A percentile compares a stretch with the other conserved stretches of the same genome.
phyloP scores from a whole-genome alignment of 768 basidiomycete genomes.

The Psilocybe sp. region DNA sequence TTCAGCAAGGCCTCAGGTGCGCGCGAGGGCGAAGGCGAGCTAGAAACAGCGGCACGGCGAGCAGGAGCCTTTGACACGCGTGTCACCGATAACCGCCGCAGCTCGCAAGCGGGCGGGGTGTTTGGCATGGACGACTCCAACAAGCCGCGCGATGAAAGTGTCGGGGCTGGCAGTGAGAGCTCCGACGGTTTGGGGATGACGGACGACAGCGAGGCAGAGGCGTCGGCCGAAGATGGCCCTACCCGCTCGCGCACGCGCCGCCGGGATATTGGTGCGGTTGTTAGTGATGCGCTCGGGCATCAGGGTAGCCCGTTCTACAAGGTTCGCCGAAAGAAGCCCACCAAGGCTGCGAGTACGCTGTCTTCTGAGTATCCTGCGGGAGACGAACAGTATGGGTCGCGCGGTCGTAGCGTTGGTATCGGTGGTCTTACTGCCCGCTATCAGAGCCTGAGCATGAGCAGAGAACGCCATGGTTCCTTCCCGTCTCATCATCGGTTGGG shows the following conservation, averaged over 20 bases:
- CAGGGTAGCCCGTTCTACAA: slow-evolving; percentile 89
- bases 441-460: slow-evolving; percentile 12
- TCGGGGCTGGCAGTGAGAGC: slow-evolving; percentile 2
- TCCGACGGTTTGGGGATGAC: slow-evolving; percentile 11
- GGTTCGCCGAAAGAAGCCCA: slow-evolving; percentile 75
- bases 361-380: slow-evolving; percentile 24
- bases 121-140: background rate
- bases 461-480: slow-evolving; percentile 2
- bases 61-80: slow-evolving; percentile 25
- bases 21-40: slow-evolving; percentile 38
- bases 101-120: slow-evolving; percentile 19
- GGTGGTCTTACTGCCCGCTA: slow-evolving; percentile 3
- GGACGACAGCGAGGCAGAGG: slow-evolving; percentile 10
- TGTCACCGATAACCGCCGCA: slow-evolving; percentile 14
- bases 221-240: no score
- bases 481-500: no score
- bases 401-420: background rate
- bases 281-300: slow-evolving; percentile 63
- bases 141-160: background rate
- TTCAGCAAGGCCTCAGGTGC: slow-evolving; percentile 53
- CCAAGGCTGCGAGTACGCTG: slow-evolving; percentile 30
- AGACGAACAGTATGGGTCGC: slow-evolving; percentile 5
- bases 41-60: slow-evolving; percentile 32
- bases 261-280: slow-evolving; percentile 28
- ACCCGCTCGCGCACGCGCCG: background rate